Conservation (phyloP, 495 filamentous ascomycete species). For the Xylaria cubensis region DNA sequence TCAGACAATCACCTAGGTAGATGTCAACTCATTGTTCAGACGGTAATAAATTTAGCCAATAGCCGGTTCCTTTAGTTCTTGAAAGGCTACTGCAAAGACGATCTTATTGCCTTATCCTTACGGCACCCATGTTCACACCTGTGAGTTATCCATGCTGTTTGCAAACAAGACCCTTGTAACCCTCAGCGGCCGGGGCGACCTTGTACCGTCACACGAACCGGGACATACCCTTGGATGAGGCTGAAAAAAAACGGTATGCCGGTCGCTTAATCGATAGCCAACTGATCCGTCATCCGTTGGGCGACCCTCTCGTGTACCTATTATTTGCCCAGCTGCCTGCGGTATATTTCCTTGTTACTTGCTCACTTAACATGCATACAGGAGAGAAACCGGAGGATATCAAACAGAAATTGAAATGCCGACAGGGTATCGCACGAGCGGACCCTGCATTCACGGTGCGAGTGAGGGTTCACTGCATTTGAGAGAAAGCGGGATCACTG, state of each 20-base stretch:
- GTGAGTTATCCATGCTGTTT: slow-evolving; percentile 11
- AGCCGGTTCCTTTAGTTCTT: not conserved
- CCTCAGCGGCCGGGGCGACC: not conserved
- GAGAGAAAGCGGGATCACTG: not conserved
- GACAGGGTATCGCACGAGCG: slow-evolving; percentile 11
- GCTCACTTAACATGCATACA: not conserved
- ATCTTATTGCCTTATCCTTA: no score
- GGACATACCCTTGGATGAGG: slow-evolving; percentile 19
- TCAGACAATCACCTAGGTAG: not conserved
- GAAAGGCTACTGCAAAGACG: not conserved
- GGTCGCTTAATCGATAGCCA: slow-evolving; percentile 18
- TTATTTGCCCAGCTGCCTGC: not conserved
- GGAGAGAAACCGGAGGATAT: not conserved
- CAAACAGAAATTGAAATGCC: not conserved
- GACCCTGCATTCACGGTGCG: slow-evolving; percentile 8
- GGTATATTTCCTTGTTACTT: not conserved
- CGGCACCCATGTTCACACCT: slow-evolving; percentile 14
- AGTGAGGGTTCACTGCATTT: slow-evolving; percentile 1
- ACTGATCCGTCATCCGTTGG: not conserved
- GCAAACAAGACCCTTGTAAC: slow-evolving; percentile 1
- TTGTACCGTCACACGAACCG: not conserved
- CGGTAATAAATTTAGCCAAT: not conserved
- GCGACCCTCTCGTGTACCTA: not conserved
- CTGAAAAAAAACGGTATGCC: slow-evolving; percentile 12
- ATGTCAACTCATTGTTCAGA: not conserved